Conservation (phyloP, 176 grass and related monocot genomes). For the Panicum miliaceum region DNA sequence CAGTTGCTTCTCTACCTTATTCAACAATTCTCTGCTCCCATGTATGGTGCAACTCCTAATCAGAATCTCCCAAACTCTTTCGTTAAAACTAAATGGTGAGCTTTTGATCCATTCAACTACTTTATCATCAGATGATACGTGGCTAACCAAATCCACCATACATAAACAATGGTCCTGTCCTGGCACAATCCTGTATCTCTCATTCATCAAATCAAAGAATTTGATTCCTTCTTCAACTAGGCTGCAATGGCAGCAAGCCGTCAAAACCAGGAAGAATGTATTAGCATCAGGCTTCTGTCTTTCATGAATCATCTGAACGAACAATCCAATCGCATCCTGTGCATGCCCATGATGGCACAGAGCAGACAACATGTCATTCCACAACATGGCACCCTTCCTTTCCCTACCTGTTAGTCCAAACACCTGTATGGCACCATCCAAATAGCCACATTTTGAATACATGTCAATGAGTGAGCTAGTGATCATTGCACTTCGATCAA, state of each 20-base stretch:
- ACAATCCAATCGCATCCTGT: conserved; percentile 50
- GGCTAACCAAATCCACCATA: conserved; percentile 66
- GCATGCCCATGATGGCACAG: conserved; percentile 56
- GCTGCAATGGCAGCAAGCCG: conserved; percentile 55
- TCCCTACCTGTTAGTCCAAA: conserved; percentile 46
- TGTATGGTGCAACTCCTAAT: conserved; percentile 29
- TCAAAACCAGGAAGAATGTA: conserved; percentile 64
- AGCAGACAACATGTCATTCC: conserved; percentile 73
- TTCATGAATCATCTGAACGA: conserved; percentile 65
- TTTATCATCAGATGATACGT: conserved; percentile 47
- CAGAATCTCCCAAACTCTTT: conserved; percentile 52
- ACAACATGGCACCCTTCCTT: conserved; percentile 49
- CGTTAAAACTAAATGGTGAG: conserved; percentile 44
- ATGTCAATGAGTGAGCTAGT: conserved; percentile 67
- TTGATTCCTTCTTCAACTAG: conserved; percentile 65
- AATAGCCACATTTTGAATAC: conserved; percentile 76
- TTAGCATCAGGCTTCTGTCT: conserved; percentile 54
- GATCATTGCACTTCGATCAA: conserved; percentile 49
- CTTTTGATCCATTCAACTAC: conserved; percentile 56
- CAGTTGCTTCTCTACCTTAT: conserved; percentile 35
- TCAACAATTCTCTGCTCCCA: conserved; percentile 25
- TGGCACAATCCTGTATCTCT: conserved; percentile 60
- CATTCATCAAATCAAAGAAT: conserved; percentile 71
- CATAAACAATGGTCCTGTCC: conserved; percentile 56
- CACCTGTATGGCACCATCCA: conserved; percentile 49